Conservation (phyloP, 352 stramenopile genomes). For the Globisporangium orthogonon region DNA sequence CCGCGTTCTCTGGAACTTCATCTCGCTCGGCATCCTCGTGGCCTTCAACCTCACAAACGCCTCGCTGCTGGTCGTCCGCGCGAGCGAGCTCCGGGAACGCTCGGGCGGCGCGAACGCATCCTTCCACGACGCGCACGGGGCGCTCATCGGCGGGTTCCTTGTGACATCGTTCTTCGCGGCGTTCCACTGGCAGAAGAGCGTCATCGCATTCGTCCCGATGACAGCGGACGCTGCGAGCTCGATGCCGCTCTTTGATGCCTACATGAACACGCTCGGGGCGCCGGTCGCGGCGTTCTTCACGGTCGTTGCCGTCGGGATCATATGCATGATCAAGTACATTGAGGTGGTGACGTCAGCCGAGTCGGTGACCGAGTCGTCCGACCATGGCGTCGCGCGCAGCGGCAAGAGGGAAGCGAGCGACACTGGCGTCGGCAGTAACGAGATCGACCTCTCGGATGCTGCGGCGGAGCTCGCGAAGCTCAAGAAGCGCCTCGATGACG, state of each 20-base stretch:
- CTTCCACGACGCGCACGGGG: conserved; percentile 15
- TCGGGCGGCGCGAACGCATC: background rate
- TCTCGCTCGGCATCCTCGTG: conserved; percentile 86
- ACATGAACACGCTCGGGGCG: conserved; percentile 44
- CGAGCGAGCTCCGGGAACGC: conserved; percentile 16
- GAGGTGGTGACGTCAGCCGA: conserved; percentile 7
- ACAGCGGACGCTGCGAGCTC: conserved; percentile 7
- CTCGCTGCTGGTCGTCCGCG: conserved; percentile 69
- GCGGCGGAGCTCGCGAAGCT: background rate
- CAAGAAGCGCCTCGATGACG: conserved; percentile 4
- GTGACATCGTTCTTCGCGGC: conserved; percentile 59
- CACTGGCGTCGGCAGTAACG: background rate
- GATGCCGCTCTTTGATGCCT: conserved; percentile 32
- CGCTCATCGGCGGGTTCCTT: conserved; percentile 41
- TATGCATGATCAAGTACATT: conserved; percentile 47
- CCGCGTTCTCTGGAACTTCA: conserved; percentile 85
- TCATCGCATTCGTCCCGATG: conserved; percentile 31
- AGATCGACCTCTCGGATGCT: conserved; percentile 5
- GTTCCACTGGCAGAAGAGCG: conserved; percentile 71
- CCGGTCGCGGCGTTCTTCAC: conserved; percentile 46
- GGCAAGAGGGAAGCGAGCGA: background rate
- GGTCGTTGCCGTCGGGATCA: conserved; percentile 38
- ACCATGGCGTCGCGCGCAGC: too few species aligned
- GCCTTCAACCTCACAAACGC: conserved; percentile 89
- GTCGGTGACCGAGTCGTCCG: background rate